Conservation (phyloP, 2,329 filamentous ascomycete genomes). For the Tothia fuscella region DNA sequence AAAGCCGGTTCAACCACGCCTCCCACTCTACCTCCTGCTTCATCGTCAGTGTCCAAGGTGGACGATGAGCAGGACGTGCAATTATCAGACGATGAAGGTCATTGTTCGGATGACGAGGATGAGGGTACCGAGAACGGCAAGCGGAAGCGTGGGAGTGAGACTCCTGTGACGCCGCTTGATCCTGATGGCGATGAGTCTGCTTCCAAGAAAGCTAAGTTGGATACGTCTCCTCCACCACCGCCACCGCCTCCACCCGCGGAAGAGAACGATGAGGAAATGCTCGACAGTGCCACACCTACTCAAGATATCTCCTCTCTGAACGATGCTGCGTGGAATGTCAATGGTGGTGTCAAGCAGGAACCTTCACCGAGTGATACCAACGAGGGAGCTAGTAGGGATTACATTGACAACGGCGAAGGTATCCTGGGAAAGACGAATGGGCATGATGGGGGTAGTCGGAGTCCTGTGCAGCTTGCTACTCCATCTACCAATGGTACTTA, state of each 20-base stretch:
- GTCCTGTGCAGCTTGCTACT: slow-evolving; percentile 53
- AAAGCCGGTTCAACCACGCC: background rate
- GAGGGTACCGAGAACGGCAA: background rate
- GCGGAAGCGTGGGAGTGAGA: slow-evolving; percentile 6
- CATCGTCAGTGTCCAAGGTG: background rate
- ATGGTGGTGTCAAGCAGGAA: slow-evolving; percentile 22
- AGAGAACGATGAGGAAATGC: slow-evolving; percentile 19
- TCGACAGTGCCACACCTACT: slow-evolving; percentile 20
- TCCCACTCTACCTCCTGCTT: background rate
- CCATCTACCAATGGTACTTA: slow-evolving; percentile 8
- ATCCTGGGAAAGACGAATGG: slow-evolving; percentile 49
- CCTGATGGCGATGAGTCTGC: slow-evolving; percentile 21
- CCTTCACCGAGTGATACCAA: slow-evolving; percentile 1
- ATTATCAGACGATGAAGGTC: slow-evolving; percentile 8
- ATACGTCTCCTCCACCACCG: slow-evolving; percentile 24
- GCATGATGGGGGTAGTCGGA: slow-evolving; percentile 84
- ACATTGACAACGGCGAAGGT: background rate
- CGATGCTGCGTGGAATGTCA: no score
- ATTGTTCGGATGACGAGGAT: slow-evolving; percentile 1
- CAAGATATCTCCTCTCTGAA: no score
- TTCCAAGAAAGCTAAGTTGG: slow-evolving; percentile 11
- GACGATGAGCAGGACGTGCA: slow-evolving; percentile 7
- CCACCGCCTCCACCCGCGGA: slow-evolving; percentile 29
- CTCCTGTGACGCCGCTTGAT: slow-evolving; percentile 7
- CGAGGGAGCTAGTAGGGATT: background rate